Conservation (phyloP, 208 protist species). For the Wallacemonas sp. region DNA sequence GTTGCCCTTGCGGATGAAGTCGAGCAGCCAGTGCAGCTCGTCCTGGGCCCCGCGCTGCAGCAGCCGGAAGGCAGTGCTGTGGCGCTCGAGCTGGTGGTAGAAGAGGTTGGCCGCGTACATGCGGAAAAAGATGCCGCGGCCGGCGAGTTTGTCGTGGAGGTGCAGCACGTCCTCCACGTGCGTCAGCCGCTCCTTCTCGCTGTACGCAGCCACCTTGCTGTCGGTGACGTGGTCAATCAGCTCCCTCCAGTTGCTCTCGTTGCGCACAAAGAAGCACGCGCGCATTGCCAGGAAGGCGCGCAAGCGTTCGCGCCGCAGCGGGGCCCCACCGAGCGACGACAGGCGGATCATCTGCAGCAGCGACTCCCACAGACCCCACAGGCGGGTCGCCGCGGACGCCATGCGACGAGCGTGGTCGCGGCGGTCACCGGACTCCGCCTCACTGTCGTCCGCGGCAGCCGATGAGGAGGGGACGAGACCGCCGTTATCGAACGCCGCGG, state of each 20-base stretch:
- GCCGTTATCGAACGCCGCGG: not conserved
- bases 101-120: constrained; percentile 6
- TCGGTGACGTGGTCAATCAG: constrained; percentile 29
- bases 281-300: constrained; percentile 37
- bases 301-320: constrained; percentile 4
- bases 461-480: not conserved
- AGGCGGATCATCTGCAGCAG: constrained; percentile 4
- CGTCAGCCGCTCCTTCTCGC: not conserved
- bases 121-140: not conserved
- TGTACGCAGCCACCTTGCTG: not conserved
- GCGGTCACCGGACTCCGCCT: not conserved
- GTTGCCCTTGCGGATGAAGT: constrained; percentile 38
- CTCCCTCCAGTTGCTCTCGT: constrained; percentile 41
- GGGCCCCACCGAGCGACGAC: constrained; percentile 12
- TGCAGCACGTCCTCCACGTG: not conserved
- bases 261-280: constrained; percentile 63
- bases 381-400: not conserved
- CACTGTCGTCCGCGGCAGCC: not conserved
- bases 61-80: constrained; percentile 38
- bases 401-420: not conserved
- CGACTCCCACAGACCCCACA: constrained; percentile 17
- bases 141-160: not conserved
- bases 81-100: constrained; percentile 10
- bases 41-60: constrained; percentile 47
- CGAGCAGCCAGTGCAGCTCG: constrained; percentile 40